Base-by-base conservation (phyloP, 2,329 filamentous ascomycete genomes). In the Colletotrichum sp. region DNA sequence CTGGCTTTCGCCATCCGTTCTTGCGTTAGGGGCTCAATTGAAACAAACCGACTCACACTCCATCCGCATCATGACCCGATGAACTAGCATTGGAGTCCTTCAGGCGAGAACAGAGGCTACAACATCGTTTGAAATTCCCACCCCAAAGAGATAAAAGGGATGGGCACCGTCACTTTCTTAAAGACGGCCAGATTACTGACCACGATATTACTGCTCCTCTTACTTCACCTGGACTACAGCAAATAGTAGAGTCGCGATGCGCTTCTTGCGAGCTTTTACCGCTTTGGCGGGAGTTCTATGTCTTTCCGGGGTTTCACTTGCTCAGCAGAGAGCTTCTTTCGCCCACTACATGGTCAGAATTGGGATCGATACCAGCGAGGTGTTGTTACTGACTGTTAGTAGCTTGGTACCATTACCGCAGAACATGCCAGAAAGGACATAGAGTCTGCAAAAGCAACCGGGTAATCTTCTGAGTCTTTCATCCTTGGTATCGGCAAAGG, bases 401-500 rank as follows among this genome's bases (percentile, higher is more conserved):
- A 62, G 57, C 57, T 62, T 0, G 57, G 57, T 0, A 62, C 57
- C 0, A 62, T 62, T 0, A 62, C 57, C 0, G 28, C 57, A 28
- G 57, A 62, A 7, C 57, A 34, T 62, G 57, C 57, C 16, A 62
- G 57, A 32, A 62, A 34, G 3, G 57, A 62, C 28, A 32, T 62
- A 13, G 57, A 62, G 12, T 62, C 57, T 0, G 57, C 57, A 1
- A 62, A 62, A 13, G 26, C 57, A 13, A 28, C 30, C 1, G 57
- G 57, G 57, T 62, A n/a, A 62, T 18, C 3, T 10, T 34, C 0
- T 22, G 6, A 28, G 8, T 12, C 5, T 28, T 8, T 34, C 28
- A 32, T 32, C 0, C 15, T 0, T n/a, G 1, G 18, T 8, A 0
- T n/a, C 9, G 10, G 0, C 26, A 52, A 52, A 22, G 0, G 10